Evolutionary conservation across 116 monocot genomes (phyloP), one percentile per base, ranked within the genome.

Genomic region (Thalassia testudinum): DNA sequence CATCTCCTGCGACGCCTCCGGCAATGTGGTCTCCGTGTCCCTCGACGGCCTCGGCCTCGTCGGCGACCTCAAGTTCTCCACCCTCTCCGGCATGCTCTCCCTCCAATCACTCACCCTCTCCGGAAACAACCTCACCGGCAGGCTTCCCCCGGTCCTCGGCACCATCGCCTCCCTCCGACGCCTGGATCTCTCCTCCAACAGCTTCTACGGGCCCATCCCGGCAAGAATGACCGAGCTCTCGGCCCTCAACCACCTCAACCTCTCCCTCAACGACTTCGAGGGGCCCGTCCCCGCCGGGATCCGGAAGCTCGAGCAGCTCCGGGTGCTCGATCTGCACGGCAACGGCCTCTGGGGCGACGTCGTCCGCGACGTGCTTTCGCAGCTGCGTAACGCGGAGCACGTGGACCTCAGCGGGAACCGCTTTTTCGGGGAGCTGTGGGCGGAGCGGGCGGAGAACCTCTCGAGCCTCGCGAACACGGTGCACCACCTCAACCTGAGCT

Each of bases 191-290:
- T 91, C 91, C 7, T 37, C 62, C 18, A 92, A 92, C 66, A 64
- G 43, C 1, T 92, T 92, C 65, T 79, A 76, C 58, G 92, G 92
- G 13, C 73, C 79, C 4, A 55, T 92, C 49, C 92, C 92, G 0
- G 58, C 23, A 11, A 59, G 76, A 54, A 70, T 92, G 52, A 44
- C 70, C 1, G 70, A 77, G 0, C 68, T 92, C 7, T 57, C 50
- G 42, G 56, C 58, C 23, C 64, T 92, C 19, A 56, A 57, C 21
- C 45, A 68, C 59, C 50, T 92, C 37, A 92, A 92, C 54, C 70
- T 92, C 26, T 86, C 86, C 18, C 28, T 17, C 43, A 90, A 90
- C 63, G 37, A 42, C 27, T 84, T 90, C 67, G 8, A 70, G 6
- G 78, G 77, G 10, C 70, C 74, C 19, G 12, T 68, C 7, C 68